These are phyloP conservation scores for Schrenkiella parvula DNA, from an alignment of 345 rosid genomes.

Conservation along the genomic window DNA sequence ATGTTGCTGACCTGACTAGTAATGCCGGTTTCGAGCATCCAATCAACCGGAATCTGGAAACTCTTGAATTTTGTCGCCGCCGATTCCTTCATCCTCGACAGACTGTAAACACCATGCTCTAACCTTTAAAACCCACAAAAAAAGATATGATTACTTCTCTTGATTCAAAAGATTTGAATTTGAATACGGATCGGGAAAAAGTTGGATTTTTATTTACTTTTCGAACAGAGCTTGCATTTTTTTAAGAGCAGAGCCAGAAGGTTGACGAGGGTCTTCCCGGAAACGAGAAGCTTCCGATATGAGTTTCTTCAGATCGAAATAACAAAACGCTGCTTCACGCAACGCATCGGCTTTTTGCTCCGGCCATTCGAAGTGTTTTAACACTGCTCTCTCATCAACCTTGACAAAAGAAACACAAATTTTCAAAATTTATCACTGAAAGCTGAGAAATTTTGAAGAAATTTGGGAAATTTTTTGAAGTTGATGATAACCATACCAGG, in stretches of 20 bases:
- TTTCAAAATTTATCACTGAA: not conserved
- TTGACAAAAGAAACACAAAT: not conserved
- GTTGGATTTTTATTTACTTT: conserved; percentile 44
- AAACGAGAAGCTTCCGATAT: conserved; percentile 76
- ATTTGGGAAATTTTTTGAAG: not conserved
- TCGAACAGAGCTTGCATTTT: conserved; percentile 93
- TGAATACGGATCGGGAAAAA: not conserved
- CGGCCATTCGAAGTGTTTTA: conserved; percentile 90
- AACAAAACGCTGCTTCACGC: conserved; percentile 94
- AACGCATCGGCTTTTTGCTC: conserved; percentile 88
- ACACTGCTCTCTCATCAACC: conserved; percentile 94
- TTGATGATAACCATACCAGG: conserved; percentile 40
- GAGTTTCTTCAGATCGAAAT: conserved; percentile 79
- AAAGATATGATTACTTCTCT: not conserved
- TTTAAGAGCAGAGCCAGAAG: conserved; percentile 67
- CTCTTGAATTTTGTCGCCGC: conserved; percentile 59
- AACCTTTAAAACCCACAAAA: conserved; percentile 39
- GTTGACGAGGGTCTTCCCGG: conserved; percentile 59
- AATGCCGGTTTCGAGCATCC: conserved; percentile 96
- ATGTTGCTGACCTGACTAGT: conserved; percentile 64
- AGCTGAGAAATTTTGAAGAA: not conserved
- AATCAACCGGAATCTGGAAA: conserved; percentile 74
- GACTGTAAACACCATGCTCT: conserved; percentile 88
- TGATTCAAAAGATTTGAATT: no score
- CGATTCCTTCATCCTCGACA: conserved; percentile 90